These are phyloP conservation scores for Neocatenulostroma microsporum DNA, from an alignment of 2,329 filamentous ascomycete genomes.

Conservation along the genomic window DNA sequence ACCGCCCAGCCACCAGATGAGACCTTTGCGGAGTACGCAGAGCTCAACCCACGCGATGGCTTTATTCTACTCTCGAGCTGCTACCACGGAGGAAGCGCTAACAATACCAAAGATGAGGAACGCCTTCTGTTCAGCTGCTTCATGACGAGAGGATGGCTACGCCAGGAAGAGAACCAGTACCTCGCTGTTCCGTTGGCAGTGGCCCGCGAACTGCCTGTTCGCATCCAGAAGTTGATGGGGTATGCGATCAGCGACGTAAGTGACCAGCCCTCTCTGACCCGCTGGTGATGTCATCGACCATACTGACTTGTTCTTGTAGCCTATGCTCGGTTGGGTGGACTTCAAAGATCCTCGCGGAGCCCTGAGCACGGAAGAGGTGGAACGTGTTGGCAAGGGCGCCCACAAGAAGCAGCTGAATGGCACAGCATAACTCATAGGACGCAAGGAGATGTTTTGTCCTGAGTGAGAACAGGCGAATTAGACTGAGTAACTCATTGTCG, in stretches of 20 bases:
- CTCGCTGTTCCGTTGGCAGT: constrained; percentile 23
- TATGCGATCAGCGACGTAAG: neutral
- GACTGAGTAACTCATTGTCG: too few relatives aligned
- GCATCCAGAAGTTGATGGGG: neutral
- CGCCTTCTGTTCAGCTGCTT: constrained; percentile 30
- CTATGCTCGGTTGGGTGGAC: too few relatives aligned
- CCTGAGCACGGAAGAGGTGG: too few relatives aligned
- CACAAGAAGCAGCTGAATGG: too few relatives aligned
- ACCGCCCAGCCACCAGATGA: constrained; percentile 15
- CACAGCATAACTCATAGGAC: too few relatives aligned
- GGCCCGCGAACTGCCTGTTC: constrained; percentile 10
- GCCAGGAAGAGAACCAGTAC: constrained; percentile 37
- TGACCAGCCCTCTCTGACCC: too few relatives aligned
- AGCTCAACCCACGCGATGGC: constrained; percentile 29
- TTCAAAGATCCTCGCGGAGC: too few relatives aligned
- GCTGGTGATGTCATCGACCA: too few relatives aligned
- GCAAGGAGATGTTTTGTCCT: too few relatives aligned
- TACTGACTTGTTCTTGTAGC: too few relatives aligned
- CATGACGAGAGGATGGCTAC: constrained; percentile 28
- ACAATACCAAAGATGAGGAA: constrained; percentile 28
- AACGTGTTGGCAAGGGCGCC: too few relatives aligned
- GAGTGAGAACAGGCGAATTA: too few relatives aligned
- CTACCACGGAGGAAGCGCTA: constrained; percentile 31
- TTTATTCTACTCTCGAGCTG: constrained; percentile 31
- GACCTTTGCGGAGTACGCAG: constrained; percentile 21